Evolutionary conservation across 2,329 filamentous ascomycete genomes (phyloP).

Genomic region (Apiospora saccharicola): DNA sequence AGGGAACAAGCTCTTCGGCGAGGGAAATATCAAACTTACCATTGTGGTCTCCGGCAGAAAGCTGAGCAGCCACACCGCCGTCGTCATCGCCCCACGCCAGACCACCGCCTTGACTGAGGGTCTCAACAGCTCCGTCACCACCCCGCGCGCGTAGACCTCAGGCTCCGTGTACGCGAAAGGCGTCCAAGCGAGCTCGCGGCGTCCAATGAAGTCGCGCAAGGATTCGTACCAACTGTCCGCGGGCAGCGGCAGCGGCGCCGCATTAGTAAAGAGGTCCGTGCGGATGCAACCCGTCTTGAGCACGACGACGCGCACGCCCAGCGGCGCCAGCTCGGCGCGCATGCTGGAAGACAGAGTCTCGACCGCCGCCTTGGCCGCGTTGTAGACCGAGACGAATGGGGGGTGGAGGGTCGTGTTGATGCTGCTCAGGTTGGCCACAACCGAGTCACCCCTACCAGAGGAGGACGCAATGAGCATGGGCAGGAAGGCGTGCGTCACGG

Average conservation of each 20-base stretch:
- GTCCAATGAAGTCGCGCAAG: background rate
- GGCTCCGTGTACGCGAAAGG: background rate
- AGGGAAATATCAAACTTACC: background rate
- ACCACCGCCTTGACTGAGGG: slow-evolving; percentile 32
- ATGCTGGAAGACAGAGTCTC: slow-evolving; percentile 34
- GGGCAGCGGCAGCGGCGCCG: slow-evolving; percentile 33
- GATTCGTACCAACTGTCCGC: slow-evolving; percentile 34
- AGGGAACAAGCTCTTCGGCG: background rate
- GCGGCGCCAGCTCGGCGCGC: slow-evolving; percentile 36
- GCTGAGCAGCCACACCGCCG: slow-evolving; percentile 35
- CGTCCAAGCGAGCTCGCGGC: background rate
- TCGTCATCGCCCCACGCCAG: slow-evolving; percentile 35
- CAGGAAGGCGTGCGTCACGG: slow-evolving; percentile 25
- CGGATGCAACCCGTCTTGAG: slow-evolving; percentile 36
- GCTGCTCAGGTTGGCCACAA: slow-evolving; percentile 37
- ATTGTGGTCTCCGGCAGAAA: slow-evolving; percentile 30
- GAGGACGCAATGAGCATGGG: slow-evolving; percentile 7
- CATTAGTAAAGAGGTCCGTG: slow-evolving; percentile 34
- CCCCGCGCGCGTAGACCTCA: slow-evolving; percentile 6
- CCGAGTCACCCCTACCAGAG: background rate
- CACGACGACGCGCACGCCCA: slow-evolving; percentile 37
- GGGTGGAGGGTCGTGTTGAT: slow-evolving; percentile 34
- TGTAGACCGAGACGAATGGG: slow-evolving; percentile 35
- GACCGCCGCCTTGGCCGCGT: slow-evolving; percentile 39
- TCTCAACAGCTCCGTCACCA: background rate